phyloP scores from a whole-genome alignment of 495 filamentous ascomycete genomes.

The Trichoderma asperelloides region DNA sequence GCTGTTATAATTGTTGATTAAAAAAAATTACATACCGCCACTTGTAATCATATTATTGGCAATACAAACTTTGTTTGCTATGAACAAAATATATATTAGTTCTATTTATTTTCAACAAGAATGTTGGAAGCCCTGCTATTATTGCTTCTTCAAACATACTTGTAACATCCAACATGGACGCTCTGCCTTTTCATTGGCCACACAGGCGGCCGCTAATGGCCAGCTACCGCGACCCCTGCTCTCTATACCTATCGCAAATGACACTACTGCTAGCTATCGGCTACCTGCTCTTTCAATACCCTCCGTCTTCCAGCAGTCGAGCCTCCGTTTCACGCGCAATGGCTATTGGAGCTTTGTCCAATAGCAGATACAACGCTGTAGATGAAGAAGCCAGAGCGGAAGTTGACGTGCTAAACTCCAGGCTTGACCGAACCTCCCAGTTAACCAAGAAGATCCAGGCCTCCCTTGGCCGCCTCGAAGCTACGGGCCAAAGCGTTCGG shows the following conservation, averaged over 20 bases:
- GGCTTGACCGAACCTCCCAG: slow-evolving; percentile 53
- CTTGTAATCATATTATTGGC: too few relatives aligned
- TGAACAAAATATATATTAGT: too few relatives aligned
- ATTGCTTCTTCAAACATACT: too few relatives aligned
- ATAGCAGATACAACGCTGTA: slow-evolving; percentile 37
- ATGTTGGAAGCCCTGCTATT: too few relatives aligned
- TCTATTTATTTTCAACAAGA: too few relatives aligned
- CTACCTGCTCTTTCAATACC: neutral
- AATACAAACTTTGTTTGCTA: too few relatives aligned
- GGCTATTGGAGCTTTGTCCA: slow-evolving; percentile 33
- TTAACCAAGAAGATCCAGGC: slow-evolving; percentile 92
- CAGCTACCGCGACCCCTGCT: neutral
- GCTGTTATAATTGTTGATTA: too few relatives aligned
- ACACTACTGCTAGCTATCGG: neutral
- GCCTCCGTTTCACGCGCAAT: slow-evolving; percentile 18
- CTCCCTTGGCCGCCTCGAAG: slow-evolving; percentile 74
- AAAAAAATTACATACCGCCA: too few relatives aligned
- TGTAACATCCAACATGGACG: too few relatives aligned
- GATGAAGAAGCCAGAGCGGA: slow-evolving; percentile 57
- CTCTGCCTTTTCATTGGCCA: too few relatives aligned
- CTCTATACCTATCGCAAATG: neutral
- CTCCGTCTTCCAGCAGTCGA: neutral
- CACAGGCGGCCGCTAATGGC: neutral
- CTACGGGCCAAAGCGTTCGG: slow-evolving; percentile 78
- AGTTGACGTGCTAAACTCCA: slow-evolving; percentile 56